Conservation (phyloP, 345 rosid genomes). For the Balakata baccata region DNA sequence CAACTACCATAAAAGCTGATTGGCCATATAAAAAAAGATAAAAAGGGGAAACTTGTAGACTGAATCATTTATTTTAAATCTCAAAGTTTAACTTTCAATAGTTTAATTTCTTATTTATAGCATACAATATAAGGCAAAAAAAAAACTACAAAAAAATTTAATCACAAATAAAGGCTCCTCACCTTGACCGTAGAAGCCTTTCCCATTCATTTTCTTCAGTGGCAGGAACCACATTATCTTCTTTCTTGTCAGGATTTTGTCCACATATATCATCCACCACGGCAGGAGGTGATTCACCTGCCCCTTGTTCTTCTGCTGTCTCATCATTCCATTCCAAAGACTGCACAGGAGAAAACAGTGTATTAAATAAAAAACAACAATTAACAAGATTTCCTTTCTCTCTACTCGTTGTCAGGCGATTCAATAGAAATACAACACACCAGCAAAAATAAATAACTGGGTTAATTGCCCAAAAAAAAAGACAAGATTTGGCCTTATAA, state of each 20-base stretch:
- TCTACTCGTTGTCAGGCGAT: not conserved
- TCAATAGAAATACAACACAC: not conserved
- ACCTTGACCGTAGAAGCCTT: conserved; percentile 94
- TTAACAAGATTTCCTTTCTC: not conserved
- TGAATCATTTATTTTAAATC: not conserved
- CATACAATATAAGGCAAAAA: not conserved
- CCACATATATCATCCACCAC: conserved; percentile 51
- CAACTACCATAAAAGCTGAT: no score
- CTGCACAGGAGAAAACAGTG: conserved; percentile 40
- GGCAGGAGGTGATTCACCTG: conserved; percentile 67
- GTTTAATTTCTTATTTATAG: not conserved
- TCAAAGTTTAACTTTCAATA: not conserved
- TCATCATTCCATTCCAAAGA: conserved; percentile 96
- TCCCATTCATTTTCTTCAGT: conserved; percentile 99
- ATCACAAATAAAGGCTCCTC: conserved; percentile 15
- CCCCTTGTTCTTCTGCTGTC: conserved; percentile 70
- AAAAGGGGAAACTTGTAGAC: not conserved
- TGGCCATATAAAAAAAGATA: not conserved
- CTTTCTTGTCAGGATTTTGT: conserved; percentile 68
- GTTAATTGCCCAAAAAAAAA: not conserved
- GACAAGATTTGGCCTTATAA: not conserved
- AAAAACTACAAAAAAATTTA: not conserved
- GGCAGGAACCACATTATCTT: conserved; percentile 43
- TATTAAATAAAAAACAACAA: not conserved
- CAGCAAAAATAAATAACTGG: not conserved